Evolutionary conservation across 106 monocot genomes (phyloP).

Genomic region (Dendrobium nobile): DNA sequence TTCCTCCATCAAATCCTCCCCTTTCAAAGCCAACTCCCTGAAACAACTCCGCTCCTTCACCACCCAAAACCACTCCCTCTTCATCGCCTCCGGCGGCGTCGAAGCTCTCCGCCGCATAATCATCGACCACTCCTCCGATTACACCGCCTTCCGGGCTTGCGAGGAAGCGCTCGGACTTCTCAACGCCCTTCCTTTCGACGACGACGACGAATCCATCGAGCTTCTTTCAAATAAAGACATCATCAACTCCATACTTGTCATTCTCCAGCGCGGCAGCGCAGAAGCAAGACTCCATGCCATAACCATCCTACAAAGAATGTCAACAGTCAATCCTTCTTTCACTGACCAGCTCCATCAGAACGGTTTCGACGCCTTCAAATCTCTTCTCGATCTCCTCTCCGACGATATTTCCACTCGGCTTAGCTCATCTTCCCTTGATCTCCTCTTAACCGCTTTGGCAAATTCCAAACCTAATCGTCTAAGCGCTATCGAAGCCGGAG

Average conservation of each 20-base stretch:
- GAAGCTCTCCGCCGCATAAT: slow-evolving; percentile 30
- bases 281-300: slow-evolving; percentile 54
- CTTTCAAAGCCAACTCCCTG: slow-evolving; percentile 57
- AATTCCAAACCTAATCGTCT: slow-evolving; percentile 31
- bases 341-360: slow-evolving; percentile 17
- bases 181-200: slow-evolving; percentile 31
- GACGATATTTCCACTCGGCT: slow-evolving; percentile 46
- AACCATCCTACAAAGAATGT: slow-evolving; percentile 37
- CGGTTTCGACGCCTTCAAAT: slow-evolving; percentile 30
- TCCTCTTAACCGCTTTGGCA: slow-evolving; percentile 31
- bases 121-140: slow-evolving; percentile 24
- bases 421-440: slow-evolving; percentile 48
- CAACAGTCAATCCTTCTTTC: slow-evolving; percentile 2
- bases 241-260: slow-evolving; percentile 38
- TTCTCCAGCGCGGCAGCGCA: slow-evolving; percentile 62
- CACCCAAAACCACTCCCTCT: neutral
- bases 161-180: slow-evolving; percentile 62
- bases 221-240: slow-evolving; percentile 35
- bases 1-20: slow-evolving; percentile 34
- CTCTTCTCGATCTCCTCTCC: slow-evolving; percentile 71
- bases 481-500: slow-evolving; percentile 60
- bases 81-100: slow-evolving; percentile 39
- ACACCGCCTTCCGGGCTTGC: slow-evolving; percentile 37
- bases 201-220: slow-evolving; percentile 21
- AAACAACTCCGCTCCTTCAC: slow-evolving; percentile 38